A percentile compares a stretch with the other conserved stretches of the same genome.
Conservation (phyloP, 2,329 filamentous ascomycete species). For the Elsinoe perseae region DNA sequence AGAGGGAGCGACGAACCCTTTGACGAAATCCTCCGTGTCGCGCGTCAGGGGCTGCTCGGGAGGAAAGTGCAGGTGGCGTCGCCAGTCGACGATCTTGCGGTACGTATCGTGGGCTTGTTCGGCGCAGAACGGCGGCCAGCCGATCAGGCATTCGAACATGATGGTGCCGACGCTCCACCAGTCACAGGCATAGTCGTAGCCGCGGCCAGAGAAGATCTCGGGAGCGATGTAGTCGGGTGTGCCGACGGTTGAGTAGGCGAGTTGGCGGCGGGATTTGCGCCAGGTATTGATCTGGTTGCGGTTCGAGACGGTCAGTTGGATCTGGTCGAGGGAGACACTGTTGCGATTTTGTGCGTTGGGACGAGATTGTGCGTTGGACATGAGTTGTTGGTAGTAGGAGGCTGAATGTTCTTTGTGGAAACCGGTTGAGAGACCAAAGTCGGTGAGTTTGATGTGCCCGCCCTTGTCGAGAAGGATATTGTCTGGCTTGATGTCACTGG, state of each 20-base stretch:
- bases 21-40: slow-evolving; percentile 86
- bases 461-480: slow-evolving; percentile 94
- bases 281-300: slow-evolving; percentile 97
- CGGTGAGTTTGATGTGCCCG: slow-evolving; percentile 95
- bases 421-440: slow-evolving; percentile 94
- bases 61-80: slow-evolving; percentile 89
- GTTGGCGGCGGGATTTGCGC: slow-evolving; percentile 87
- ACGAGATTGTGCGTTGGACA: slow-evolving; percentile 50
- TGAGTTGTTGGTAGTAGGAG: slow-evolving; percentile 93
- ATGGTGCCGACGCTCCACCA: slow-evolving; percentile 99
- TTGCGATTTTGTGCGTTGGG: slow-evolving; percentile 61
- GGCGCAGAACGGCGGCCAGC: slow-evolving; percentile 97
- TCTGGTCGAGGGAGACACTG: slow-evolving; percentile 94
- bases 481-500: slow-evolving; percentile 95
- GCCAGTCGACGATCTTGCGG: slow-evolving; percentile 98
- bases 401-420: slow-evolving; percentile 98
- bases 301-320: slow-evolving; percentile 96
- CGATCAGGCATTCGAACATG: slow-evolving; percentile 98
- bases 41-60: slow-evolving; percentile 83
- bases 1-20: slow-evolving; percentile 56
- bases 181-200: slow-evolving; percentile 94
- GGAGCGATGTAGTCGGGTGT: slow-evolving; percentile 98
- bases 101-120: slow-evolving; percentile 97
- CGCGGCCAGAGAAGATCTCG: slow-evolving; percentile 94
- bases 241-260: slow-evolving; percentile 97